Percentiles rank a stretch among this genome's conserved stretches.
phyloP scores from a whole-genome alignment of 495 filamentous ascomycete species.

The Cudoniella acicularis region DNA sequence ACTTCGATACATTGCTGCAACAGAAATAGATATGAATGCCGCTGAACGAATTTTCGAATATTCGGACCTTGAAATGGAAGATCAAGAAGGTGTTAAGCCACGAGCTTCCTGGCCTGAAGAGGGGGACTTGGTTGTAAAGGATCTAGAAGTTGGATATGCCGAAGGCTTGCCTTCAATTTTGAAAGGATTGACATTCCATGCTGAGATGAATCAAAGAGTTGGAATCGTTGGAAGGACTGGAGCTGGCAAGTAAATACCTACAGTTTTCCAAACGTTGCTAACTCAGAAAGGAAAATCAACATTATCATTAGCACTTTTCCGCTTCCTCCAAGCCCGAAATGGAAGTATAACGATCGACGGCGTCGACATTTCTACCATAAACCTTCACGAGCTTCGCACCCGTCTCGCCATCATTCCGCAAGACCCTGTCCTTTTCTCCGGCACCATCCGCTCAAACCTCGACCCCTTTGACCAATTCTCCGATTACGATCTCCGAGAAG shows the following conservation, averaged over 20 bases:
- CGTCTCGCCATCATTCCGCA: slow-evolving; percentile 82
- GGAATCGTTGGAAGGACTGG: slow-evolving; percentile 88
- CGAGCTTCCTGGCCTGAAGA: slow-evolving; percentile 80
- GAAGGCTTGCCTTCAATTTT: slow-evolving; percentile 71
- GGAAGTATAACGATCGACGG: slow-evolving; percentile 74
- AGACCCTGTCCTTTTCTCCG: slow-evolving; percentile 83
- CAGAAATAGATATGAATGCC: slow-evolving; percentile 81
- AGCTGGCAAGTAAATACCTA: no score
- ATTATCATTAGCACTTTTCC: slow-evolving; percentile 77
- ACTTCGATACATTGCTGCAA: slow-evolving; percentile 49
- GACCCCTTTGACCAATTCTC: slow-evolving; percentile 74
- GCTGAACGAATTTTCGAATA: slow-evolving; percentile 83
- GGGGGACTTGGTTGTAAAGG: slow-evolving; percentile 67
- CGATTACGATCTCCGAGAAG: slow-evolving; percentile 69
- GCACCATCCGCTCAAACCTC: slow-evolving; percentile 77
- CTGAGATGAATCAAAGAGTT: slow-evolving; percentile 70
- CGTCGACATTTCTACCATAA: slow-evolving; percentile 70
- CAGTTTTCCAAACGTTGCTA: no score
- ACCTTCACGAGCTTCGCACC: slow-evolving; percentile 67
- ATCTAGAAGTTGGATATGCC: slow-evolving; percentile 74
- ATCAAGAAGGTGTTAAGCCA: slow-evolving; percentile 52
- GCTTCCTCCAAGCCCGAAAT: slow-evolving; percentile 70
- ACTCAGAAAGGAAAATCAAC: no score
- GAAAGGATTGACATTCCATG: slow-evolving; percentile 67
- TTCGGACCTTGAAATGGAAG: slow-evolving; percentile 65